Evolutionary conservation across 495 filamentous ascomycete species (phyloP).

Genomic region (Penicillium egyptiacum): DNA sequence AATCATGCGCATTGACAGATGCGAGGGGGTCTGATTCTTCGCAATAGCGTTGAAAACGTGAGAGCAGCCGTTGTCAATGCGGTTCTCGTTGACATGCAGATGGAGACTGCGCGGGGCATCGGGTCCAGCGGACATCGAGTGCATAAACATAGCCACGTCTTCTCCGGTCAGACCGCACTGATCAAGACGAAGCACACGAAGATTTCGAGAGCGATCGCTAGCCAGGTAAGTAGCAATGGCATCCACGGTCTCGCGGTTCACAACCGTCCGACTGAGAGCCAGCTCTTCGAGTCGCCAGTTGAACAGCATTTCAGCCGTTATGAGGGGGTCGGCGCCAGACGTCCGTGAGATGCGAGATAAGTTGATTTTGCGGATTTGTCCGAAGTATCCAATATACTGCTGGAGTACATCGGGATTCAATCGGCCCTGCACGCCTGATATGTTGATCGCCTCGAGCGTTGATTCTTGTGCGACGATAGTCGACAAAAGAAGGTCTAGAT

Average conservation of each 20-base stretch:
- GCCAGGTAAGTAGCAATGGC: slow-evolving; percentile 64
- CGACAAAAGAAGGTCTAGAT: slow-evolving; percentile 46
- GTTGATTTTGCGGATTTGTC: slow-evolving; percentile 69
- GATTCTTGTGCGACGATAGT: slow-evolving; percentile 58
- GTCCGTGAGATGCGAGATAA: slow-evolving; percentile 66
- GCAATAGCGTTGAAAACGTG: slow-evolving; percentile 68
- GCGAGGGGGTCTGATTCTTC: slow-evolving; percentile 62
- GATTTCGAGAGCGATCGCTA: slow-evolving; percentile 58
- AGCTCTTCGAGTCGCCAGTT: slow-evolving; percentile 78
- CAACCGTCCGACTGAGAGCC: slow-evolving; percentile 61
- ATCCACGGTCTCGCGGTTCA: slow-evolving; percentile 56
- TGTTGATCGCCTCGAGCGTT: slow-evolving; percentile 73
- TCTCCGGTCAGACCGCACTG: slow-evolving; percentile 78
- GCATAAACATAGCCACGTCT: slow-evolving; percentile 75
- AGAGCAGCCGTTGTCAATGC: slow-evolving; percentile 69
- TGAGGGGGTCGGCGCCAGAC: slow-evolving; percentile 61
- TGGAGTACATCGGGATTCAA: slow-evolving; percentile 64
- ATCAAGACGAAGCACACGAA: slow-evolving; percentile 71
- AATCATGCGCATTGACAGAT: slow-evolving; percentile 79
- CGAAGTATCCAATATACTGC: slow-evolving; percentile 63
- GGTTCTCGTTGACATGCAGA: slow-evolving; percentile 78
- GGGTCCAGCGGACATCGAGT: slow-evolving; percentile 59
- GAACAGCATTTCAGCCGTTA: slow-evolving; percentile 64
- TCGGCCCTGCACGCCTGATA: slow-evolving; percentile 73
- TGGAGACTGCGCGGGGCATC: slow-evolving; percentile 66